Evolutionary conservation across 805 yeast species (phyloP).

Genomic region (Candida takata): DNA sequence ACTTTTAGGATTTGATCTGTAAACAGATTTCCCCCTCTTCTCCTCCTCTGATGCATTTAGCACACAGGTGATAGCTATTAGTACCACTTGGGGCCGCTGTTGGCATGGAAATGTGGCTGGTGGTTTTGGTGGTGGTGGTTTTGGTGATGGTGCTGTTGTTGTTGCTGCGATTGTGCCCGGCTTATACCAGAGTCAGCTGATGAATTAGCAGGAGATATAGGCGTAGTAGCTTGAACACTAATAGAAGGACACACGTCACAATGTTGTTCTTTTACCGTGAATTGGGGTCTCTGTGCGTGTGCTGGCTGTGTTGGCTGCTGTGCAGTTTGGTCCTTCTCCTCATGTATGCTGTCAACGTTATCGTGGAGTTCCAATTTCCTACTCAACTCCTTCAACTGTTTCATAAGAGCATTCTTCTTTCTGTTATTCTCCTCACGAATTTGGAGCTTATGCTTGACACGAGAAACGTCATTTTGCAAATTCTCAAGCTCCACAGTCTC

Average conservation of each 20-base stretch:
- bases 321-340: no score
- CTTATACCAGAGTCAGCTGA: no score
- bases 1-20: no score
- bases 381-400: constrained; percentile 13
- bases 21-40: neutral
- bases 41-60: no score
- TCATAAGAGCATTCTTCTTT: constrained; percentile 27
- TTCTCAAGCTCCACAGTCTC: constrained; percentile 29
- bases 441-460: constrained; percentile 25
- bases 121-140: neutral
- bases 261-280: no score
- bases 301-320: no score
- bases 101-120: constrained; percentile 8
- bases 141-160: neutral
- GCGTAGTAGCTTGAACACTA: no score
- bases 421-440: constrained; percentile 29
- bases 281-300: no score
- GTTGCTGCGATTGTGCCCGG: neutral
- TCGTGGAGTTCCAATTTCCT: constrained; percentile 5
- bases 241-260: no score
- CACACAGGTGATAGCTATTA: neutral
- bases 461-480: constrained; percentile 27
- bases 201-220: no score
- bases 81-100: constrained; percentile 30
- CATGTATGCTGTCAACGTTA: no score